phyloP scores from a whole-genome alignment of 225 moss, liverwort and hornwort genomes.

The Takakia lepidozioides region DNA sequence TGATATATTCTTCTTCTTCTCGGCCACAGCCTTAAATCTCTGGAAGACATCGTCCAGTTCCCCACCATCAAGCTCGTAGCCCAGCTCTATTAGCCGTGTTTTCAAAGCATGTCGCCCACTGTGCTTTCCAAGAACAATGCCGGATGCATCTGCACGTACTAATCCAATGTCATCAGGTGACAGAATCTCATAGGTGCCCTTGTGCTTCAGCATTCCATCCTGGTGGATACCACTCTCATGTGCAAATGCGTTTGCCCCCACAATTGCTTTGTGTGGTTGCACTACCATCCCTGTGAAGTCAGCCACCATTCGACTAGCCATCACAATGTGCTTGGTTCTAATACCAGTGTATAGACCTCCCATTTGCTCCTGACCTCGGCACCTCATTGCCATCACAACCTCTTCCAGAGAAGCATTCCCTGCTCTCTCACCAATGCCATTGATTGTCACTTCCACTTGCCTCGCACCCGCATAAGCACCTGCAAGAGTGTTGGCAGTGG shows the following conservation, averaged over 20 bases:
- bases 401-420: slow-evolving; percentile 99
- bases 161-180: slow-evolving; percentile 87
- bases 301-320: slow-evolving; percentile 83
- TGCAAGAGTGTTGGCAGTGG: slow-evolving; percentile 88
- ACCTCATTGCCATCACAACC: slow-evolving; percentile 91
- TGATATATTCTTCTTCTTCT: slow-evolving; percentile 49
- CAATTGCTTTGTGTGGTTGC: slow-evolving; percentile 98
- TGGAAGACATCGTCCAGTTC: slow-evolving; percentile 81
- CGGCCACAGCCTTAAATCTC: slow-evolving; percentile 71
- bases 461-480: slow-evolving; percentile 82
- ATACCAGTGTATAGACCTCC: slow-evolving; percentile 81
- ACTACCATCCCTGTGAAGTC: slow-evolving; percentile 91
- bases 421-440: slow-evolving; percentile 97
- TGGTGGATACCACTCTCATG: slow-evolving; percentile 99
- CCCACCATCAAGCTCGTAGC: slow-evolving; percentile 69
- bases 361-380: slow-evolving; percentile 67
- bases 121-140: slow-evolving; percentile 91
- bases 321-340: slow-evolving; percentile 64
- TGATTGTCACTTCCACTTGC: slow-evolving; percentile 94
- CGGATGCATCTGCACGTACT: slow-evolving; percentile 62
- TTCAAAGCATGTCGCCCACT: slow-evolving; percentile 95
- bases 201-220: slow-evolving; percentile 97
- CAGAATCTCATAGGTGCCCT: slow-evolving; percentile 88
- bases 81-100: slow-evolving; percentile 68
- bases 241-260: slow-evolving; percentile 94